Evolutionary conservation across 306 rosid genomes (phyloP), one percentile per base, ranked within the genome.

Genomic region (Lupinus albus): DNA sequence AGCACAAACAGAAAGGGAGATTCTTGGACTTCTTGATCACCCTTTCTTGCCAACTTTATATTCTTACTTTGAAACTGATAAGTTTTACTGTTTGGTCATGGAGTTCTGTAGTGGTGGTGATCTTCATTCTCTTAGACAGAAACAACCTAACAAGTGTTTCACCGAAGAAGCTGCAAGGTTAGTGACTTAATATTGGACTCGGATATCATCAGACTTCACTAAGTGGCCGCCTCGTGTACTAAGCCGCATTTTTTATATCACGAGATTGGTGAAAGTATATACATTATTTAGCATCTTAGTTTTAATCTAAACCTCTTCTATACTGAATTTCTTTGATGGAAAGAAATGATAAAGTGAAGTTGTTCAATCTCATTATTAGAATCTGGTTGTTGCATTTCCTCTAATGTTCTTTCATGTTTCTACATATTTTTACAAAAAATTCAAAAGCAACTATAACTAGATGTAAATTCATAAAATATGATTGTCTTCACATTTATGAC

Each of bases 91-190:
- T 68, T 70, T 91, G 81, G 82, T 91, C 65, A 91, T 91, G 95
- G 97, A 91, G 82, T 91, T 83, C 72, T 91, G 97, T 61, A 88
- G 89, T 68, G 96, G 97, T 15, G 97, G 97, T 42, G 91, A 91
- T 79, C 91, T 88, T 72, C 97, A 91, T 74, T 81, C 97, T 38
- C 96, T 91, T 63, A 51, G 97, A 8, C 97, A 91, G 77, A 91
- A 91, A 81, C 96, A 91, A 44, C 93, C 97, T 14, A 80, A 84
- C 81, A 85, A 91, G 76, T 73, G 79, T 68, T 91, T 91, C 72
- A 67, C 91, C 21, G 97, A 91, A 83, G 97, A 91, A 73, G 97
- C 97, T 67, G 88, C 97, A 74, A 77, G 96, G 96, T 87, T 35
- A 58, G 89, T 70, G 52, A 58, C 61, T 59, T 64, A n/a, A n/a